phyloP scores from a whole-genome alignment of 2,329 filamentous ascomycete species.

The Calonectria hawksworthii region DNA sequence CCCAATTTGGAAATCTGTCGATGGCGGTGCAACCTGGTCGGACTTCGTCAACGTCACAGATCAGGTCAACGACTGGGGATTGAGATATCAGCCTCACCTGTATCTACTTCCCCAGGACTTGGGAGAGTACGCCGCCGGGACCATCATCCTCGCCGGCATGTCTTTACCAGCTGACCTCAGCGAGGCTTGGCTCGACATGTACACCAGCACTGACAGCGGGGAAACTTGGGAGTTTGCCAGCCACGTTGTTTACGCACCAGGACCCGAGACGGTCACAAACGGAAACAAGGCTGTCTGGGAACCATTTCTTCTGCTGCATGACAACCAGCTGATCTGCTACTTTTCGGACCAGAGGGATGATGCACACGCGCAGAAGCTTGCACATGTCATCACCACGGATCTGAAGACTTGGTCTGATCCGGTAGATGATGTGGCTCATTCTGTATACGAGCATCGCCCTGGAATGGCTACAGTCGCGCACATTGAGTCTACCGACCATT shows the following conservation, averaged over 20 bases:
- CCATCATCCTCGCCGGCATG: constrained; percentile 30
- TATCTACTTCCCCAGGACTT: constrained; percentile 72
- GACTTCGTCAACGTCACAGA: constrained; percentile 74
- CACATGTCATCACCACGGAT: constrained; percentile 72
- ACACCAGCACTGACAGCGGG: constrained; percentile 23
- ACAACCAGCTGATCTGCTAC: constrained; percentile 26
- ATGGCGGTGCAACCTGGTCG: constrained; percentile 70
- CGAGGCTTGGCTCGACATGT: constrained; percentile 32
- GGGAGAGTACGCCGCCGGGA: constrained; percentile 64
- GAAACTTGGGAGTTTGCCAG: constrained; percentile 30
- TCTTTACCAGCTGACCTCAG: constrained; percentile 3
- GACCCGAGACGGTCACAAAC: constrained; percentile 9
- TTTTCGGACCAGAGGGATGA: constrained; percentile 30
- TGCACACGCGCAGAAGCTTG: constrained; percentile 53
- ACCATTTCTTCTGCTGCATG: constrained; percentile 28
- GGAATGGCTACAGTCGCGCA: constrained; percentile 31
- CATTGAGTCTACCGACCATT: constrained; percentile 16
- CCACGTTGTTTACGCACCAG: constrained; percentile 26
- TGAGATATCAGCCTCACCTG: constrained; percentile 79
- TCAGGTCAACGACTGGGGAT: constrained; percentile 72
- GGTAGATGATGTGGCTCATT: constrained; percentile 71
- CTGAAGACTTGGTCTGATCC: constrained; percentile 71
- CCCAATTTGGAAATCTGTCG: constrained; percentile 64
- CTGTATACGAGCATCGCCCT: constrained; percentile 4
- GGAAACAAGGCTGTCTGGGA: constrained; percentile 33